These are phyloP conservation scores for Cordyceps tenuipes DNA, from an alignment of 2,329 filamentous ascomycete species.

Conservation along the genomic window DNA sequence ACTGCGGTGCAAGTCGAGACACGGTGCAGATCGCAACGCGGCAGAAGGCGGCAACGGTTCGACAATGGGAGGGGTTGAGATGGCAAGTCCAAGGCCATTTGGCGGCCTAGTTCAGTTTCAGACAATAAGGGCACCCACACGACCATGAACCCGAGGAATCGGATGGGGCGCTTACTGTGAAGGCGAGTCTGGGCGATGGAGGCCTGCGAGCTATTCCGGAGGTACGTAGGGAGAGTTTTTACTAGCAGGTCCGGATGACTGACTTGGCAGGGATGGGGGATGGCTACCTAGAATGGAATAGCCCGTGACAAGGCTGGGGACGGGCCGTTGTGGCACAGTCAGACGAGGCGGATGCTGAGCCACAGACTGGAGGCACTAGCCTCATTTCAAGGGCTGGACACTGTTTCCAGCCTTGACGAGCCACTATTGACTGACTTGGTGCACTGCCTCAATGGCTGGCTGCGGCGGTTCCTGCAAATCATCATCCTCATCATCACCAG, in stretches of 20 bases:
- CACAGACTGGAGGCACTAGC: constrained; percentile 1
- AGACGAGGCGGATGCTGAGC: constrained; percentile 3
- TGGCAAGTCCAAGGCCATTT: background rate
- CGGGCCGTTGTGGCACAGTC: constrained; percentile 7
- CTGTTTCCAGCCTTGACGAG: background rate
- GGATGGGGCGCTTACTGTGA: constrained; percentile 2
- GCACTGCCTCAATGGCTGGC: constrained; percentile 2
- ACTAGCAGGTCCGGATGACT: background rate
- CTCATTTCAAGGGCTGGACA: background rate
- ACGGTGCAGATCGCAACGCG: background rate
- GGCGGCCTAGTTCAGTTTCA: background rate
- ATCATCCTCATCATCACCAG: background rate
- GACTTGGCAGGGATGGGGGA: background rate
- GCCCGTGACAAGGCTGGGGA: background rate
- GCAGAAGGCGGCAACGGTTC: background rate
- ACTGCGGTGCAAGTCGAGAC: background rate
- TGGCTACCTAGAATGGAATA: no score
- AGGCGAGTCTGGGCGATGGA: background rate
- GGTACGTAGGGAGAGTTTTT: background rate
- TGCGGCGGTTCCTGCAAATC: constrained; percentile 6
- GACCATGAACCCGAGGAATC: constrained; percentile 7
- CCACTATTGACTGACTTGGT: background rate
- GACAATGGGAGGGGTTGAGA: background rate
- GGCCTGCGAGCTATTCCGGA: background rate
- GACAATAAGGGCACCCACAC: background rate